Evolutionary conservation across 441 rosid species (phyloP), one percentile per base, ranked within the genome.

Genomic region (Melastoma candidum): DNA sequence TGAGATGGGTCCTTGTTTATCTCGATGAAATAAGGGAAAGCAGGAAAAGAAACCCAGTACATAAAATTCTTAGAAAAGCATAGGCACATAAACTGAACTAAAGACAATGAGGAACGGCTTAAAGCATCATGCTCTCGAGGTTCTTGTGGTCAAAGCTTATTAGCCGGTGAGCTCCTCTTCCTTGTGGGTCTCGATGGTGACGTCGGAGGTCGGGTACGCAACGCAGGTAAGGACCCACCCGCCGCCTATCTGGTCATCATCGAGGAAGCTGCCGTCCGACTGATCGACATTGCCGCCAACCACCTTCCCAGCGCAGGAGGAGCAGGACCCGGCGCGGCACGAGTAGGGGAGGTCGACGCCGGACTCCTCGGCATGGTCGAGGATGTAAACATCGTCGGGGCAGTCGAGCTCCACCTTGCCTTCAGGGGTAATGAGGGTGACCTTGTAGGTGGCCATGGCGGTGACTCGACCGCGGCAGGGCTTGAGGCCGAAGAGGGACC

Each of bases 171-270:
- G 66, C 26, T 62, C 66, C 11, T 44, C 24, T 54, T 62, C 66
- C 66, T 62, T 62, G 60, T 62, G 66, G 59, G 66, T 62, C 48
- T 62, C 54, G 46, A 62, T 62, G 54, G 55, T 59, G n/a, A 48
- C 41, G 49, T 62, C 60, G 1, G 29, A 43, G 22, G 66, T 62
- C 2, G 66, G 66, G 46, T 62, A 62, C n/a, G 66, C 48, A 8
- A 62, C 55, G 29, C 66, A 61, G 39, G 66, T 61, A 3, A 62
- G 58, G 44, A 62, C 8, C 25, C 49, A 62, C 11, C 66, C 66
- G 25, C 48, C 66, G 9, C 49, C 49, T 59, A 62, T 53, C 52
- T 62, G 66, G 41, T 62, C 49, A 10, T 62, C 66, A 1, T 62
- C 60, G 1, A 62, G 59, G 55, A 62, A 62, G 3, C 54, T 47